These are phyloP conservation scores for Betula pendula DNA, from an alignment of 306 rosid species.

Conservation along the genomic window DNA sequence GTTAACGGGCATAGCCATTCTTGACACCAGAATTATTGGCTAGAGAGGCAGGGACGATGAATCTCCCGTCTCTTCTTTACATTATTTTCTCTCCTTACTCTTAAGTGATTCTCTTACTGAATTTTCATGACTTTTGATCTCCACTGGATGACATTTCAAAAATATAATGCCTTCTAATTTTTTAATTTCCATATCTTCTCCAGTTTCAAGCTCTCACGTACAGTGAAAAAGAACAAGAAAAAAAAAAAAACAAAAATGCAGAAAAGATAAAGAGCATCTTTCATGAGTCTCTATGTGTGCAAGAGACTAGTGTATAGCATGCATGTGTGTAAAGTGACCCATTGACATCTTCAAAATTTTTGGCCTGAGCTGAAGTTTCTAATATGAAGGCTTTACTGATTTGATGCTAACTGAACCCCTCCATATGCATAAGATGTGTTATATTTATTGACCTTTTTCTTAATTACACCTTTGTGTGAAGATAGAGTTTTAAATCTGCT, in stretches of 20 bases:
- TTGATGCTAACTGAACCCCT: no score
- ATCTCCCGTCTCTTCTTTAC: no score
- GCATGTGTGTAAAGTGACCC: not conserved
- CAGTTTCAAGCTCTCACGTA: not conserved
- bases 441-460: no score
- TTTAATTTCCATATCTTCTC: not conserved
- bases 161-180: not conserved
- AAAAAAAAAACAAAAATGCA: no score
- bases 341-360: not conserved
- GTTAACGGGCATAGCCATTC: not conserved
- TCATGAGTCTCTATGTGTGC: not conserved
- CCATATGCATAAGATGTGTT: no score
- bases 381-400: not conserved
- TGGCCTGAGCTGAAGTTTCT: not conserved
- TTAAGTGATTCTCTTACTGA: not conserved
- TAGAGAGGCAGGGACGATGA: no score
- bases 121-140: not conserved
- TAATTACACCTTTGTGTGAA: no score
- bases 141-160: not conserved
- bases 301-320: no score
- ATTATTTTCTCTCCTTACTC: no score
- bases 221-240: not conserved
- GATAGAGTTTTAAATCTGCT: no score
- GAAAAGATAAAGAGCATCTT: not conserved
- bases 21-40: not conserved